A percentile compares a stretch with the other conserved stretches of the same genome.
Conservation (phyloP, 768 basidiomycete species). For the Suillus americanus region DNA sequence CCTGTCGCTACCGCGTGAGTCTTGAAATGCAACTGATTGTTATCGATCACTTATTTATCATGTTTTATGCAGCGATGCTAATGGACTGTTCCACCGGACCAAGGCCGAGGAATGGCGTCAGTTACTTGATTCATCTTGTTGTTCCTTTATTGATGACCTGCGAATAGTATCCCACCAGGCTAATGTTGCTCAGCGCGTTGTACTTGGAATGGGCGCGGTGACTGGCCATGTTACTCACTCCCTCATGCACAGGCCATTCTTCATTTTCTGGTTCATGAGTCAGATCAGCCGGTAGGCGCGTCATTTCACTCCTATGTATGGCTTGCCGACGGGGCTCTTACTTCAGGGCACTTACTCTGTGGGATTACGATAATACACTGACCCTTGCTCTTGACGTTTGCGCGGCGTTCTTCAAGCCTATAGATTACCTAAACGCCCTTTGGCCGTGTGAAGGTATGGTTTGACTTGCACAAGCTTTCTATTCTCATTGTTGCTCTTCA, state of each 20-base stretch:
- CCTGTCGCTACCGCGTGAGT: constrained; percentile 58
- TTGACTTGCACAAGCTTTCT: neutral
- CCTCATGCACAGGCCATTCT: constrained; percentile 61
- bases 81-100: constrained; percentile 45
- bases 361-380: constrained; percentile 59
- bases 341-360: constrained; percentile 53
- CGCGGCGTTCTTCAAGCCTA: constrained; percentile 55
- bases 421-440: constrained; percentile 59
- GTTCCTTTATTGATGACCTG: constrained; percentile 6
- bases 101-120: constrained; percentile 71
- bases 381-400: constrained; percentile 62
- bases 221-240: constrained; percentile 50
- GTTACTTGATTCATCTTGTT: constrained; percentile 24
- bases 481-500: constrained; percentile 23
- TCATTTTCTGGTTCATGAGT: constrained; percentile 75
- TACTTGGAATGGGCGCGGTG: constrained; percentile 57
- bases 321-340: neutral
- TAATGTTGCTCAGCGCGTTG: constrained; percentile 56
- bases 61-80: constrained; percentile 38
- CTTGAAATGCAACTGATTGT: neutral
- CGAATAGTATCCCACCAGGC: constrained; percentile 55
- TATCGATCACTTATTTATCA: constrained; percentile 1
- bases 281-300: constrained; percentile 54
- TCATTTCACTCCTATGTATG: constrained; percentile 8
- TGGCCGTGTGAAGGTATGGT: constrained; percentile 65